Evolutionary conservation across 140 eudicot species (phyloP).

Genomic region (Oenanthe javanica): DNA sequence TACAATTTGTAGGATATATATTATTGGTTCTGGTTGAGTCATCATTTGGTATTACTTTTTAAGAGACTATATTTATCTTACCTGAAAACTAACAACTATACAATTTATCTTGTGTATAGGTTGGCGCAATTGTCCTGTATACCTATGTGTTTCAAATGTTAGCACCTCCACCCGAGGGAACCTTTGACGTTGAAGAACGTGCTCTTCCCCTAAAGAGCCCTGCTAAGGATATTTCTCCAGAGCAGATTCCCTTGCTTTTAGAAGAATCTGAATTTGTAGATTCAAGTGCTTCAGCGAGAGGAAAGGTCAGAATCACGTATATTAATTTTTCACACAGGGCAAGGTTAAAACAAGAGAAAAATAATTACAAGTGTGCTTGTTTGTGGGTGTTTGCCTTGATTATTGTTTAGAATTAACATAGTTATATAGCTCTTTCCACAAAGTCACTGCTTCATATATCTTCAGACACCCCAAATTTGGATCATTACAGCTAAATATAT

Average conservation of each 20-base stretch:
- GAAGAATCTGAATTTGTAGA: conserved; percentile 27
- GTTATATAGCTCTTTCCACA: background rate
- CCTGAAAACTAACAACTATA: conserved; percentile 1
- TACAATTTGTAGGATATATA: background rate
- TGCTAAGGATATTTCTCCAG: conserved; percentile 35
- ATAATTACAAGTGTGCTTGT: background rate
- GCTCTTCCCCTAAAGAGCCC: conserved; percentile 45
- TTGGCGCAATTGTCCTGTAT: conserved; percentile 83
- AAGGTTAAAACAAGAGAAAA: background rate
- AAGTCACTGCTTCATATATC: background rate
- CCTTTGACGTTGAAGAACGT: conserved; percentile 53
- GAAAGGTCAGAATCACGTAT: conserved; percentile 36
- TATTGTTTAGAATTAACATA: background rate
- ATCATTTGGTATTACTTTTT: background rate
- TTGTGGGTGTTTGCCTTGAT: background rate
- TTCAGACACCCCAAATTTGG: background rate
- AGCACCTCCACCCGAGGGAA: conserved; percentile 84
- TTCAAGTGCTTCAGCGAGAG: conserved; percentile 30
- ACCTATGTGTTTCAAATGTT: conserved; percentile 94
- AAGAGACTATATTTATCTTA: background rate
- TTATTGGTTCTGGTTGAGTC: background rate
- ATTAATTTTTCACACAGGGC: background rate
- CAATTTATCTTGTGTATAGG: conserved; percentile 26
- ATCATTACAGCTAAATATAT: background rate
- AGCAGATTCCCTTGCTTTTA: conserved; percentile 65